A percentile compares a stretch with the other conserved stretches of the same genome.
phyloP scores from a whole-genome alignment of 1,284 basidiomycete genomes.

The Vanrija sp. region DNA sequence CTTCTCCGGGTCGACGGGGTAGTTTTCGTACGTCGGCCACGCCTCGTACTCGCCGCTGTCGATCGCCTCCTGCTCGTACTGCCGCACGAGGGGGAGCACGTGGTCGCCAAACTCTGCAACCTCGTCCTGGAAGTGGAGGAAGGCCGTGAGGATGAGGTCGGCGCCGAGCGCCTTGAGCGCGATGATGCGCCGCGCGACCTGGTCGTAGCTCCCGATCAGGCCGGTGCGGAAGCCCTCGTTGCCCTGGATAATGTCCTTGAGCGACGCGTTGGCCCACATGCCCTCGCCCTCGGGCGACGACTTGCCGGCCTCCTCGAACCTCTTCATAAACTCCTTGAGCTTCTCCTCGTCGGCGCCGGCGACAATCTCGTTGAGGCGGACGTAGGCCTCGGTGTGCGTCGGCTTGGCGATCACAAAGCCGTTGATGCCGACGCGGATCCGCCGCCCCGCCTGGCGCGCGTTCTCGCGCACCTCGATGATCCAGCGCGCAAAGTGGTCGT shows the following conservation, averaged over 20 bases:
- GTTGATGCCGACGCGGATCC: slow-evolving; percentile 1
- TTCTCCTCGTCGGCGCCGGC: slow-evolving; percentile 4
- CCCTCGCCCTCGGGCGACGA: slow-evolving; percentile 8
- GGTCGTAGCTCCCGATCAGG: slow-evolving; percentile 11
- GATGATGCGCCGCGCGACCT: slow-evolving; percentile 13
- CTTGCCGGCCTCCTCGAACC: slow-evolving; percentile 9
- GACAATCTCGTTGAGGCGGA: slow-evolving; percentile 7
- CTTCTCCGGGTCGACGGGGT: neutral
- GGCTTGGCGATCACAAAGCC: slow-evolving; percentile 13
- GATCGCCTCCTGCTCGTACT: slow-evolving; percentile 9
- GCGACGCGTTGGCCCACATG: slow-evolving; percentile 14
- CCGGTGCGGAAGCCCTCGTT: slow-evolving; percentile 15
- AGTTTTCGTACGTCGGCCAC: slow-evolving; percentile 13
- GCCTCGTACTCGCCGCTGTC: slow-evolving; percentile 4
- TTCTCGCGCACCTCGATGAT: slow-evolving; percentile 2
- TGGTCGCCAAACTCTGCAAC: slow-evolving; percentile 9
- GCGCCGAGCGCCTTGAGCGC: slow-evolving; percentile 12
- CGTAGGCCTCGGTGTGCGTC: slow-evolving; percentile 10
- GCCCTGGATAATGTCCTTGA: slow-evolving; percentile 12
- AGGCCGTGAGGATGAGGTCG: slow-evolving; percentile 3
- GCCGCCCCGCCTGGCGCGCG: neutral
- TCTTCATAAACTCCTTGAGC: slow-evolving; percentile 3
- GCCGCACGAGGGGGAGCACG: slow-evolving; percentile 12
- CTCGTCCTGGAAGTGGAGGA: slow-evolving; percentile 3
- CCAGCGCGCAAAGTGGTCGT: neutral